Conservation (phyloP, 176 grass and related monocot genomes). For the Musa beccarii region DNA sequence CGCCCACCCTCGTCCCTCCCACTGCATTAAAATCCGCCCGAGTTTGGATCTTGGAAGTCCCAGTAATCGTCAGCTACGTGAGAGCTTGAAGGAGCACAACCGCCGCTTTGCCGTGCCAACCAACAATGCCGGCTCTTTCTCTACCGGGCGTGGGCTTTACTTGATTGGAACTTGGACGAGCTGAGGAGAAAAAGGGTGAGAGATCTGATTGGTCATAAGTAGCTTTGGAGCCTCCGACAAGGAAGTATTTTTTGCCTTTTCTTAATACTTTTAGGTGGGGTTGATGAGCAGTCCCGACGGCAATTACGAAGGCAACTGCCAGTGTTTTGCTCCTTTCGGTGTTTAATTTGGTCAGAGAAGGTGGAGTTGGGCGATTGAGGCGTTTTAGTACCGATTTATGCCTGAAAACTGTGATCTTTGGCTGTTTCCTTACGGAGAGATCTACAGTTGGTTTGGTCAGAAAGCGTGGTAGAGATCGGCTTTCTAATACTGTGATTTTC, state of each 20-base stretch:
- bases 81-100: slow-evolving; percentile 9
- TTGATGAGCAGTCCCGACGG: background rate
- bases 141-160: background rate
- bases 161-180: background rate
- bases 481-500: too few species aligned
- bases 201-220: background rate
- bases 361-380: background rate
- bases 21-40: background rate
- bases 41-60: background rate
- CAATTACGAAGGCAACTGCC: background rate
- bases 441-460: background rate
- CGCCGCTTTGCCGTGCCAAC: background rate
- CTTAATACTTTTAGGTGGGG: background rate
- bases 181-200: background rate
- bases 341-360: slow-evolving; percentile 6
- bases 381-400: background rate
- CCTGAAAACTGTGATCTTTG: background rate
- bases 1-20: background rate
- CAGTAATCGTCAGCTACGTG: background rate
- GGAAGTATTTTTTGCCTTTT: background rate
- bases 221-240: background rate
- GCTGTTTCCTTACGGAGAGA: background rate
- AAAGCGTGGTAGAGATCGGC: background rate
- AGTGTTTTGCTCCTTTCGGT: background rate
- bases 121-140: background rate